Base-by-base conservation (phyloP, 2,329 filamentous ascomycete genomes). In the Raffaelea ambrosiae region DNA sequence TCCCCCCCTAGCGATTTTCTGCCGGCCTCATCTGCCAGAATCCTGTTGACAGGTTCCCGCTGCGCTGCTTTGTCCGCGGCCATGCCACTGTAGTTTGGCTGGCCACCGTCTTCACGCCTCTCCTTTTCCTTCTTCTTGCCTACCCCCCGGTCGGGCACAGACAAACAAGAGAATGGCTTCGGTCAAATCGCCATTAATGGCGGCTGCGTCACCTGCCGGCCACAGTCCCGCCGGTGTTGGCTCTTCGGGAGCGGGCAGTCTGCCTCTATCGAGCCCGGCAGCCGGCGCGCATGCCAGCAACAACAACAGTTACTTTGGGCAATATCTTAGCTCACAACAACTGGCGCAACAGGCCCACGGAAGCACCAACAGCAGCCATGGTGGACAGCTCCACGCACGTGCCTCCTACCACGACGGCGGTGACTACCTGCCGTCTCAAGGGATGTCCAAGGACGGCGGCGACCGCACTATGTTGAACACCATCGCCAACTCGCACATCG, bases 381-480 rank as follows among this genome's bases (percentile, higher is more conserved):
- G 5, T 7, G 7, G 13, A 13, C 26, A 29, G 26, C 26, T 7
- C 7, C 26, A 7, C 26, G 14, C 35, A 38, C 13, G 35, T 16
- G 18, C 35, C 14, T 38, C 35, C 13, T 38, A 38, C 35, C 35
- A 38, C 13, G 20, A 26, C 40, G 40, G 40, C 40, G n/a, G 40
- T 33, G 43, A 33, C 41, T 43, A 43, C 16, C 5, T 21, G 8
- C n/a, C 22, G 16, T 5, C 41, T 8, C 26, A 31, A 13, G 7
- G 7, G 10, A 51, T 48, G 40, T 51, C 50, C 40, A 55, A 58
- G 46, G 50, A 18, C 51, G 20, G 26, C 47, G 47, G 61, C 5
- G 61, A 64, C 46, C 59, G 63, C 46, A 65, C 65, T 3, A 40
- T 62, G 35, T 59, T 61, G 47, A 68, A 67, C 50, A 66, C 66